Evolutionary conservation across 768 basidiomycete genomes (phyloP).

Genomic region (Termitomyces titanicus): DNA sequence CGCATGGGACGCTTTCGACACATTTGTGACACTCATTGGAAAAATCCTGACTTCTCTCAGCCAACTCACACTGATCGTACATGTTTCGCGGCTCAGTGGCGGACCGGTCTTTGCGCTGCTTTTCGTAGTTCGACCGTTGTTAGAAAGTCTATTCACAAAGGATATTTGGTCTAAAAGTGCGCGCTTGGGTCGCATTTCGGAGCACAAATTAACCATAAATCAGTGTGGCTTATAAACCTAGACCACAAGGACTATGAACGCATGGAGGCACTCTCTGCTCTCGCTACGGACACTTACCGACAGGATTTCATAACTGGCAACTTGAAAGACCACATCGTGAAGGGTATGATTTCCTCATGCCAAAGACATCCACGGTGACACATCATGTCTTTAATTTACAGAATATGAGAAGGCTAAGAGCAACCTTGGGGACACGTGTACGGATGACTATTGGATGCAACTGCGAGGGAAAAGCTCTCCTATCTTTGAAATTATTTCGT

Average conservation of each 20-base stretch:
- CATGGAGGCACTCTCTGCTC: slow-evolving; percentile 25
- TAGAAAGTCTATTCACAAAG: slow-evolving; percentile 13
- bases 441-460: slow-evolving; percentile 19
- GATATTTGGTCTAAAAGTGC: slow-evolving; percentile 28
- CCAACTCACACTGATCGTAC: slow-evolving; percentile 28
- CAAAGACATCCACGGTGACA: neutral
- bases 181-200: neutral
- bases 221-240: slow-evolving; percentile 27
- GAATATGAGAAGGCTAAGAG: slow-evolving; percentile 26
- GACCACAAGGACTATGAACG: slow-evolving; percentile 26
- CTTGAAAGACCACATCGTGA: slow-evolving; percentile 27
- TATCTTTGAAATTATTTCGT: slow-evolving; percentile 13
- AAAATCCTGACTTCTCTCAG: slow-evolving; percentile 19
- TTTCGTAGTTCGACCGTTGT: slow-evolving; percentile 29
- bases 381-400: slow-evolving; percentile 2
- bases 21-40: slow-evolving; percentile 18
- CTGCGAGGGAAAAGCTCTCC: slow-evolving; percentile 9
- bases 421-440: slow-evolving; percentile 19
- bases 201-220: neutral
- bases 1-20: slow-evolving; percentile 24
- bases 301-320: slow-evolving; percentile 37
- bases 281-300: slow-evolving; percentile 25
- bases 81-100: slow-evolving; percentile 26
- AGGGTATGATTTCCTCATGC: slow-evolving; percentile 17
- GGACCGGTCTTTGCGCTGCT: slow-evolving; percentile 31